A percentile compares a stretch with the other conserved stretches of the same genome.
Conservation (phyloP, 768 basidiomycete species). For the Suillus subluteus region DNA sequence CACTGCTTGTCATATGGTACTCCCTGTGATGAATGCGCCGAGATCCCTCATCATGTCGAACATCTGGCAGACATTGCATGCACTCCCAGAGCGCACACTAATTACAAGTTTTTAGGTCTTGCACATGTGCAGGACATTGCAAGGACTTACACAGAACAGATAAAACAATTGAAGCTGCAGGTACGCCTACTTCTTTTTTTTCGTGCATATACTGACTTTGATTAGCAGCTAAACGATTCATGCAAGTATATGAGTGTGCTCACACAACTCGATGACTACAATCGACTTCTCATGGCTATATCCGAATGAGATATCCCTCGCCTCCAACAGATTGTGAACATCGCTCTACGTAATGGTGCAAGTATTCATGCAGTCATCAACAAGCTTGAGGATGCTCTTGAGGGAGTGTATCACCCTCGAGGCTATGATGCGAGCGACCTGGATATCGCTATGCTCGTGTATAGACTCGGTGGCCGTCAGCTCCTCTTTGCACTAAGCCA, state of each 20-base stretch:
- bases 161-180: not conserved
- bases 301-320: constrained; percentile 10
- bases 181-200: not conserved
- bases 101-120: not conserved
- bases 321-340: constrained; percentile 3
- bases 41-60: not conserved
- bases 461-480: constrained; percentile 12
- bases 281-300: constrained; percentile 3
- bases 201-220: not conserved
- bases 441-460: constrained; percentile 15
- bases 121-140: not conserved
- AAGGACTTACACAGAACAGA: not conserved
- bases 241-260: not conserved
- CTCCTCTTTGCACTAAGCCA: constrained; percentile 21
- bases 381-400: constrained; percentile 14
- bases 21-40: not conserved
- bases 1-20: not conserved
- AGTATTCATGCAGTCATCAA: not conserved
- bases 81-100: not conserved
- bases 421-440: not conserved
- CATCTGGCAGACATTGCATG: not conserved
- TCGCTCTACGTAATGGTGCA: constrained; percentile 15
- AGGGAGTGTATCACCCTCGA: not conserved
- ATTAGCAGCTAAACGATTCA: not conserved
- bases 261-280: not conserved